A percentile compares a stretch with the other conserved stretches of the same genome.
These are phyloP conservation scores for Cutaneotrichosporon cyanovorans DNA, from an alignment of 1,284 basidiomycete species.

Conservation along the genomic window DNA sequence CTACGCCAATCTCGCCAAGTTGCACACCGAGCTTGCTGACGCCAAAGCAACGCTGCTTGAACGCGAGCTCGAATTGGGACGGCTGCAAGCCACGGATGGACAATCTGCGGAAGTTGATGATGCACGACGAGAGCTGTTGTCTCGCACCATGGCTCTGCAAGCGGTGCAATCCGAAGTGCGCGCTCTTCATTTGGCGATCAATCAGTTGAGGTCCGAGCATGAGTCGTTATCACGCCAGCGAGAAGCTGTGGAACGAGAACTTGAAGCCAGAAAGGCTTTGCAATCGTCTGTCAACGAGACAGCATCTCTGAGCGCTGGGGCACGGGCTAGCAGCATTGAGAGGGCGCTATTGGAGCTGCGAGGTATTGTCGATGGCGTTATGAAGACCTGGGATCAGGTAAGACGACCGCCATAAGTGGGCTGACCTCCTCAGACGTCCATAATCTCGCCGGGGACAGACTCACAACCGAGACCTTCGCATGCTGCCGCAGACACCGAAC, in stretches of 20 bases:
- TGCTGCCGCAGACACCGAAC: background rate
- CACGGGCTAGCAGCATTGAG: constrained; percentile 22
- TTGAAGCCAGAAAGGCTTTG: constrained; percentile 20
- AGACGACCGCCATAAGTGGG: background rate
- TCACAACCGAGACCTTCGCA: background rate
- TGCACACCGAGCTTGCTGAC: constrained; percentile 26
- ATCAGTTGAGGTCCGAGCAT: constrained; percentile 25
- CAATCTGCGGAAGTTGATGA: constrained; percentile 6
- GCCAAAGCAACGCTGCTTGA: constrained; percentile 20
- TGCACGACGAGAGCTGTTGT: constrained; percentile 14
- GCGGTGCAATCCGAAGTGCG: constrained; percentile 22
- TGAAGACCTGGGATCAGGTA: constrained; percentile 35
- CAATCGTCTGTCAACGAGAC: constrained; percentile 8
- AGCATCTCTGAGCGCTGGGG: background rate
- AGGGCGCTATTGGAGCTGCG: constrained; percentile 36
- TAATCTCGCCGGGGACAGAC: background rate
- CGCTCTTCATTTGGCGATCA: constrained; percentile 25
- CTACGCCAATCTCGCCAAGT: constrained; percentile 20
- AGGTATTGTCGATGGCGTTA: constrained; percentile 34
- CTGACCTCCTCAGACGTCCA: background rate
- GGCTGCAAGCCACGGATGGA: constrained; percentile 1
- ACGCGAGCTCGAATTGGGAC: constrained; percentile 18
- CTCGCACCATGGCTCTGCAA: constrained; percentile 3
- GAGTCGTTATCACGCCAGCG: constrained; percentile 24
- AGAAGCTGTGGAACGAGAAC: constrained; percentile 23